Base-by-base conservation (phyloP, 1,139 yeast species). In the Suhomyces yuchorum region DNA sequence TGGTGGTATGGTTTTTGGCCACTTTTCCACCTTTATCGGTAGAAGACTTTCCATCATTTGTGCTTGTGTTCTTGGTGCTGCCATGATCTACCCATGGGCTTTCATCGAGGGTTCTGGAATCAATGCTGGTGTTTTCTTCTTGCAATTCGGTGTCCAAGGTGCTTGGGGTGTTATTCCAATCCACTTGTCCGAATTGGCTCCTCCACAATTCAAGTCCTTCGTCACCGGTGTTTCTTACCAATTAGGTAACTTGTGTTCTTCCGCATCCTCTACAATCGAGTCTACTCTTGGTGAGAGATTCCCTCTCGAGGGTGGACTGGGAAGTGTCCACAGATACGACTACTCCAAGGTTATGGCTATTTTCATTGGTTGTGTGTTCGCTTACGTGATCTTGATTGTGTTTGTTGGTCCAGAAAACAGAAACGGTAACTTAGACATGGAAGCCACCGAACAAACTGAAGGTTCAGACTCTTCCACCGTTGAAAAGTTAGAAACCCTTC, bases 81-180 rank as follows among this genome's bases (percentile, higher is more conserved):
- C 85, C 8, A 65, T 83, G 58, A 75, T 82, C 47, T 84, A 84
- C 56, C 90, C 90, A 41, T 84, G 93, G 92, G 92, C 88, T 0
- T 87, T 82, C 58, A 65, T 77, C 35, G 59, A 54, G 15, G 74
- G 74, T 51, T 57, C 66, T 32, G 88, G 83, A 32, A 79, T 86
- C 54, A 84, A 87, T 60, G 95, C 93, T 6, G 86, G 88, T 49
- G 93, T 76, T 1, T 88, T 87, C 67, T 86, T 85, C 70, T 68
- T 88, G 58, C 96, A 89, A 66, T 82, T 84, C 60, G 83, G 83
- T 56, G 93, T 88, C 43, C 96, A 87, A 67, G 96, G 96, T 54
- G 87, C 90, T 15, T 89, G 96, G 91, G 95, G 96, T 57, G 87
- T 87, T 40, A 78, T 86, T 55, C 96, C 96, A 46, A 80, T 86